Evolutionary conservation across 1,284 basidiomycete species (phyloP).

Genomic region (Ceratobasidium sp.): DNA sequence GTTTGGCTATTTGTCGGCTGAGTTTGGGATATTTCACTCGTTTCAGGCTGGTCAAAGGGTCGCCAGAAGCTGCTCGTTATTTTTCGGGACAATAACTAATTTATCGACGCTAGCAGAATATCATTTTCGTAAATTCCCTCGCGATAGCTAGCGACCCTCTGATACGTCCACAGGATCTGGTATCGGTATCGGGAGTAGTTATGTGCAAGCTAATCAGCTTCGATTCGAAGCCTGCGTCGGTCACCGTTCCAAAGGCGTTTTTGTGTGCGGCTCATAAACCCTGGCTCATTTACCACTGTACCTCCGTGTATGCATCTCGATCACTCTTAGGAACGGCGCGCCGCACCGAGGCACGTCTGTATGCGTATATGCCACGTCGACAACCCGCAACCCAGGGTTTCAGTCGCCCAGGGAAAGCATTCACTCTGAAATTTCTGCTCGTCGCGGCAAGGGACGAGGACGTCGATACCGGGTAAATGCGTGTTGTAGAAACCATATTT

Average conservation of each 20-base stretch:
- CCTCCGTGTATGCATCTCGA: too few relatives aligned
- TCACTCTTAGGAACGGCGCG: not conserved
- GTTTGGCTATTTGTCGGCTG: not conserved
- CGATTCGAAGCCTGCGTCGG: slow-evolving; percentile 14
- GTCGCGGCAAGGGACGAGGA: too few relatives aligned
- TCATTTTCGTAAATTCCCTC: not conserved
- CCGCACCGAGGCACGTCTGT: slow-evolving; percentile 1
- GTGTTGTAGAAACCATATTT: too few relatives aligned
- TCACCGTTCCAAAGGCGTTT: not conserved
- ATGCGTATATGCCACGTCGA: slow-evolving; percentile 19
- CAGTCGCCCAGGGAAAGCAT: too few relatives aligned
- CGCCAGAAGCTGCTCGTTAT: too few relatives aligned
- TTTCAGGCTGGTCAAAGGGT: slow-evolving; percentile 28
- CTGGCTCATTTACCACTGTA: too few relatives aligned
- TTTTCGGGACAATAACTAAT: too few relatives aligned
- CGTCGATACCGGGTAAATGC: too few relatives aligned
- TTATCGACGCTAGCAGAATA: not conserved
- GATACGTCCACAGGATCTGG: not conserved
- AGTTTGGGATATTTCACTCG: not conserved
- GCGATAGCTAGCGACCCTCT: not conserved
- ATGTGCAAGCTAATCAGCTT: slow-evolving; percentile 11
- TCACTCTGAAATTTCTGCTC: too few relatives aligned
- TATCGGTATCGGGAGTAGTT: slow-evolving; percentile 7
- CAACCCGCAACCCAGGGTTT: not conserved
- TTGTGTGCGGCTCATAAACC: not conserved